Evolutionary conservation across 495 filamentous ascomycete species (phyloP).

Genomic region (Paragyromitra xinjiangensis): DNA sequence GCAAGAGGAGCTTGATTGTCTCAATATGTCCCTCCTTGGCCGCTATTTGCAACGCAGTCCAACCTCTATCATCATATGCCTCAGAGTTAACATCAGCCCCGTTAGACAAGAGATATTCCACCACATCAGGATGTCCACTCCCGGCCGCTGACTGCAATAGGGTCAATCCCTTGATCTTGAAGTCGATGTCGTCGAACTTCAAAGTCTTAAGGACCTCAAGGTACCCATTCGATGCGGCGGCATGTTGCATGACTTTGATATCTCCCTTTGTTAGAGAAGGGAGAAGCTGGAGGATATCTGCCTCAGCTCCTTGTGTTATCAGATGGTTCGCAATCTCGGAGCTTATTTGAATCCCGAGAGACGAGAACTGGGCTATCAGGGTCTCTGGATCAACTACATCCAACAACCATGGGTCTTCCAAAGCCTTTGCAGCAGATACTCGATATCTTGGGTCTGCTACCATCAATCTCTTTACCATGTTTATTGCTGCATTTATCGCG

Average conservation of each 20-base stretch:
- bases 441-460: background rate
- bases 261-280: background rate
- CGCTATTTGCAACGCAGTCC: background rate
- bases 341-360: background rate
- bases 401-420: background rate
- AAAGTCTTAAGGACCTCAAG: background rate
- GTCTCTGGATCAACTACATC: background rate
- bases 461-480: background rate
- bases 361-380: background rate
- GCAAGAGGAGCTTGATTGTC: background rate
- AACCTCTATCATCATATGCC: too few relatives aligned
- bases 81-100: too few relatives aligned
- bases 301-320: background rate
- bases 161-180: background rate
- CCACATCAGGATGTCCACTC: too few relatives aligned
- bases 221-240: background rate
- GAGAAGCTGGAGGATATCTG: background rate
- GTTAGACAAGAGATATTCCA: too few relatives aligned
- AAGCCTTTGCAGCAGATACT: background rate
- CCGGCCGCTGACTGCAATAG: too few relatives aligned
- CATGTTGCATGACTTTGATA: background rate
- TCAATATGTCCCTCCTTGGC: background rate
- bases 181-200: background rate
- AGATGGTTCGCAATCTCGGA: background rate
- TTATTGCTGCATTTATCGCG: background rate